Percentiles rank a stretch among this genome's conserved stretches.
These are phyloP conservation scores for Trichomonas tenax DNA, from an alignment of 208 protist genomes.

Conservation along the genomic window DNA sequence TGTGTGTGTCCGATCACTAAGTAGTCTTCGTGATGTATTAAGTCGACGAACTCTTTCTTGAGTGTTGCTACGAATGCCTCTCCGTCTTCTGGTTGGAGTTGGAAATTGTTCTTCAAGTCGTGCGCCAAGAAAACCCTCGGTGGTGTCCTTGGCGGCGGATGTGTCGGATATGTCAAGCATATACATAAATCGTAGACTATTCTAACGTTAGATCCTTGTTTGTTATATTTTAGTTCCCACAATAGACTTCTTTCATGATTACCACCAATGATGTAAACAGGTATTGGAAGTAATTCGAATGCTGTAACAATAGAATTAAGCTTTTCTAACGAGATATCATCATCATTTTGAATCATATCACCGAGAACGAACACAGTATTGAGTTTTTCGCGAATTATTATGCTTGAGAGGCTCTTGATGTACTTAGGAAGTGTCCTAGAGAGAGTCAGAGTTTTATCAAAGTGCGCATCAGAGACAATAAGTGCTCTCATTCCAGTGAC, in stretches of 20 bases:
- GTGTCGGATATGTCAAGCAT: neutral
- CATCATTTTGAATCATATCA: neutral
- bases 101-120: neutral
- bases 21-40: neutral
- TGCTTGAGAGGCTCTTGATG: neutral
- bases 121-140: neutral
- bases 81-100: neutral
- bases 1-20: neutral
- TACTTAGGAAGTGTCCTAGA: neutral
- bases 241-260: neutral
- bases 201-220: neutral
- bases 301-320: neutral
- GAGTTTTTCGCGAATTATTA: neutral
- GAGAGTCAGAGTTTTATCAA: neutral
- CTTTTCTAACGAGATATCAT: neutral
- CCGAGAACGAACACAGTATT: neutral
- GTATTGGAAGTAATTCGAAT: neutral
- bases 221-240: neutral
- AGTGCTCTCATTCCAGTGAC: neutral
- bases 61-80: neutral
- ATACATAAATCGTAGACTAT: neutral
- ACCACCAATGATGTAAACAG: neutral
- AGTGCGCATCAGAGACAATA: neutral
- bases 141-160: neutral
- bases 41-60: neutral